A percentile compares a stretch with the other conserved stretches of the same genome.
phyloP scores from a whole-genome alignment of 2,329 filamentous ascomycete species.

The Arthrobotrys megalospora region DNA sequence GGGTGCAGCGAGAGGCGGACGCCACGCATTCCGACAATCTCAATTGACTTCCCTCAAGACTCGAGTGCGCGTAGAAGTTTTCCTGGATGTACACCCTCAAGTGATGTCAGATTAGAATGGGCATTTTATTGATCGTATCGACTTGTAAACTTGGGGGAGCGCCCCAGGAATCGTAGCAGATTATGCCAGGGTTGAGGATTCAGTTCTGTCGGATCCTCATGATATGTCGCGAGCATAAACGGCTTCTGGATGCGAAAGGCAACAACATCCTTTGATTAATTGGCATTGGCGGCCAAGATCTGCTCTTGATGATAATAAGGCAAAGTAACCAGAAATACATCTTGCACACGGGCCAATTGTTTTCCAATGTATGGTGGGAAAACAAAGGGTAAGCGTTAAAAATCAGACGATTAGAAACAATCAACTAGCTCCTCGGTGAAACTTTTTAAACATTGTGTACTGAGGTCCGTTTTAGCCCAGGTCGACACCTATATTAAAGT shows the following conservation, averaged over 20 bases:
- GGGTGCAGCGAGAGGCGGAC: slow-evolving; percentile 29
- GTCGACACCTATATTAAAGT: slow-evolving; percentile 46
- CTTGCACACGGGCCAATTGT: slow-evolving; percentile 28
- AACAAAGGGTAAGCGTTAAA: slow-evolving; percentile 31
- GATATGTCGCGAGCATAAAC: slow-evolving; percentile 28
- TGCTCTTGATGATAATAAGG: slow-evolving; percentile 44
- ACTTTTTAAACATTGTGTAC: slow-evolving; percentile 14
- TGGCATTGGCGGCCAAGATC: slow-evolving; percentile 25
- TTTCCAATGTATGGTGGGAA: slow-evolving; percentile 12
- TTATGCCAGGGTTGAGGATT: slow-evolving; percentile 28
- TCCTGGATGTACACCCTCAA: neutral
- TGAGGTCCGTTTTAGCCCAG: neutral
- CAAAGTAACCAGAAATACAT: slow-evolving; percentile 48
- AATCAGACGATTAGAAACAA: slow-evolving; percentile 52
- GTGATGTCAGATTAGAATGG: neutral
- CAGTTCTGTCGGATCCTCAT: slow-evolving; percentile 43
- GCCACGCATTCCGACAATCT: slow-evolving; percentile 16
- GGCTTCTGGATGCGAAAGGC: slow-evolving; percentile 57
- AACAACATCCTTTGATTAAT: slow-evolving; percentile 49
- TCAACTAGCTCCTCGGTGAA: slow-evolving; percentile 8
- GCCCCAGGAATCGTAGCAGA: slow-evolving; percentile 35
- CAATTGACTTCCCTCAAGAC: neutral
- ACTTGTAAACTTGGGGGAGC: slow-evolving; percentile 12
- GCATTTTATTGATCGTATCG: slow-evolving; percentile 6
- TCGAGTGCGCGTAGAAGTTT: neutral